Conservation (phyloP, 2,329 filamentous ascomycete species). For the Daldinia eschscholtzii region DNA sequence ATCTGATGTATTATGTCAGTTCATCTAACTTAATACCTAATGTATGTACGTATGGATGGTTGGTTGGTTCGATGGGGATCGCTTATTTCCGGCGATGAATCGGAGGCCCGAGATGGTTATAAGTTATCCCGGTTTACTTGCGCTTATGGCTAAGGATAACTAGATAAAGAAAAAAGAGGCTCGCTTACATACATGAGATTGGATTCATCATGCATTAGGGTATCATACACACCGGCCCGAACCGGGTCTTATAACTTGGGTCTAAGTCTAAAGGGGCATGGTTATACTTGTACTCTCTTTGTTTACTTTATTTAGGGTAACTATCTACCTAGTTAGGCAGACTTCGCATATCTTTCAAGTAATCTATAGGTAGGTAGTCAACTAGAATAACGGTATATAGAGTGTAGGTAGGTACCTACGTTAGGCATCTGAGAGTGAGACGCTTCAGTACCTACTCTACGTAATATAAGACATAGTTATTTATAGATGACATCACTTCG, state of each 20-base stretch:
- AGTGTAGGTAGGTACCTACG: no score
- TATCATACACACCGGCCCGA: neutral
- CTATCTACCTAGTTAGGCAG: neutral
- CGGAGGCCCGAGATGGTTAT: neutral
- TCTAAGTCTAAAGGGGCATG: neutral
- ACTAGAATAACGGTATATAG: no score
- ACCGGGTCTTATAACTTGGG: neutral
- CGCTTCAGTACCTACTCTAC: neutral
- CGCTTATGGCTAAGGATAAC: neutral
- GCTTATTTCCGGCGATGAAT: slow-evolving; percentile 2
- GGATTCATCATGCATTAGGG: no score
- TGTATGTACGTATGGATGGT: neutral
- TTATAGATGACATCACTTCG: neutral
- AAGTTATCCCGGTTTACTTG: slow-evolving; percentile 4
- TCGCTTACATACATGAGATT: neutral
- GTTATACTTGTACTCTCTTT: neutral
- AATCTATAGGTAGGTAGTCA: neutral
- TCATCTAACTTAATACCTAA: neutral
- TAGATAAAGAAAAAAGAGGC: neutral
- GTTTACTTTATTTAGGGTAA: neutral
- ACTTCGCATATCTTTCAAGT: neutral
- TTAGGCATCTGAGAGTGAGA: no score
- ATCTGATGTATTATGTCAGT: neutral
- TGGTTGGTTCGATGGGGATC: no score
- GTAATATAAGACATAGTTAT: neutral